These are phyloP conservation scores for Wickerhamiella galacta DNA, from an alignment of 805 yeast genomes.

Conservation along the genomic window DNA sequence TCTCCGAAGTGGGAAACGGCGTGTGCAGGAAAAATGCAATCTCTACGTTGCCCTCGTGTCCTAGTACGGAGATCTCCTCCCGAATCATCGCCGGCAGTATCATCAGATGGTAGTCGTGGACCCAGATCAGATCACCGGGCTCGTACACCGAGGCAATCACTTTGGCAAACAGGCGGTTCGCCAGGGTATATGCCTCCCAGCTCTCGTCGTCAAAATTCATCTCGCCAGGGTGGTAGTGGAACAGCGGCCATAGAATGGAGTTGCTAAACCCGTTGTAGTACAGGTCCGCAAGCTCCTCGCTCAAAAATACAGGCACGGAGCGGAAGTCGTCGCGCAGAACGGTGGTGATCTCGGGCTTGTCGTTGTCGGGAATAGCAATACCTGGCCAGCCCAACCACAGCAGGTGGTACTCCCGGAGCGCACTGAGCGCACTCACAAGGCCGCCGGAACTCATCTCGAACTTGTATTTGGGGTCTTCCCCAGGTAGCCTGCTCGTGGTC, in stretches of 20 bases:
- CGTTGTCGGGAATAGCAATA: conserved; percentile 57
- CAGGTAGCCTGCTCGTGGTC: conserved; percentile 39
- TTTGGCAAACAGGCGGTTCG: conserved; percentile 67
- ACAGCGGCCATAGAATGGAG: conserved; percentile 92
- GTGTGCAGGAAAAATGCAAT: conserved; percentile 93
- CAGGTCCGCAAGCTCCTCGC: conserved; percentile 81
- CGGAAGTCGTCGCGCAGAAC: conserved; percentile 66
- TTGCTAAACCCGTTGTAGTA: conserved; percentile 95
- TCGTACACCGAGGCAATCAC: conserved; percentile 51
- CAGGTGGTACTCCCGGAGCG: conserved; percentile 64
- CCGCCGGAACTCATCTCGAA: conserved; percentile 96
- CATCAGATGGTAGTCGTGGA: conserved; percentile 96
- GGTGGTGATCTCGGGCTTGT: conserved; percentile 46
- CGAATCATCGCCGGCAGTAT: conserved; percentile 78
- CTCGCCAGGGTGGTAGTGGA: conserved; percentile 98
- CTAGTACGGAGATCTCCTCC: conserved; percentile 28
- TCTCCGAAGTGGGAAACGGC: conserved; percentile 95
- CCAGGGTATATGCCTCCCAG: conserved; percentile 95
- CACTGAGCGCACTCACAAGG: conserved; percentile 86
- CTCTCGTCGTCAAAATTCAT: conserved; percentile 93
- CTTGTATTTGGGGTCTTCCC: conserved; percentile 41
- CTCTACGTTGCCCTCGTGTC: conserved; percentile 32
- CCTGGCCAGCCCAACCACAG: conserved; percentile 98
- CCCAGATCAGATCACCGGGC: conserved; percentile 88
- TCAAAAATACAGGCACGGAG: conserved; percentile 76